Base-by-base conservation (phyloP, 768 basidiomycete species). In the Tubosaeta sp. region DNA sequence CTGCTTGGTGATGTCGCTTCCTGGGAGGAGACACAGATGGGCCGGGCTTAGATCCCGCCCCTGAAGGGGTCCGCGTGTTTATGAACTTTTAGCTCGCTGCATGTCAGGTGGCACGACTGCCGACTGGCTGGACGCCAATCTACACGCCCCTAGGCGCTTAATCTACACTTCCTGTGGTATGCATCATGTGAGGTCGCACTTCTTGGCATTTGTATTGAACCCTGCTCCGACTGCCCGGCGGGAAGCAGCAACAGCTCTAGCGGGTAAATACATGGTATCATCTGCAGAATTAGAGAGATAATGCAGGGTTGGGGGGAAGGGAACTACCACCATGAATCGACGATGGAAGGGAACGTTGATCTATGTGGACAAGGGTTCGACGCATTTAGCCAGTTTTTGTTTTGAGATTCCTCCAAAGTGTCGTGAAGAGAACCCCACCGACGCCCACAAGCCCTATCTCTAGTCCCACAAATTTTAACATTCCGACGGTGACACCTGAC, bases 331-430 rank as follows among this genome's bases (percentile, higher is more conserved):
- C 7, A 9, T 55, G 14, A 4, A 22, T 22, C 3, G 22, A 22
- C 22, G 14, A 43, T 6, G 25, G 14, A 43, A 25, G 43, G 43
- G 31, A 46, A 50, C 13, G 19, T 32, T 22, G 22, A 51, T 41
- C 43, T 43, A 19, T 37, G 9, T n/a, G 44, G 29, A 42, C 42
- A 32, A 37, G 37, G 9, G 45, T 13, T 13, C 22, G 42, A n/a
- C n/a, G 7, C 17, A 26, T 38, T 42, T 55, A 82, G n/a, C 84
- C 83, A 1, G 73, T 79, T 59, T 84, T 86, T 2, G 84, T 78
- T 64, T 86, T 85, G 53, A 87, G 64, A 41, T 82, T 73, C 58
- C 68, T 79, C 86, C 85, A 87, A 2, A 86, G 65, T 1, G 72
- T 74, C 43, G 70, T 62, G 59, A 81, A 81, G 59, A 86, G 71